Evolutionary conservation across 2,329 filamentous ascomycete genomes (phyloP).

Genomic region (Fusarium sp.): DNA sequence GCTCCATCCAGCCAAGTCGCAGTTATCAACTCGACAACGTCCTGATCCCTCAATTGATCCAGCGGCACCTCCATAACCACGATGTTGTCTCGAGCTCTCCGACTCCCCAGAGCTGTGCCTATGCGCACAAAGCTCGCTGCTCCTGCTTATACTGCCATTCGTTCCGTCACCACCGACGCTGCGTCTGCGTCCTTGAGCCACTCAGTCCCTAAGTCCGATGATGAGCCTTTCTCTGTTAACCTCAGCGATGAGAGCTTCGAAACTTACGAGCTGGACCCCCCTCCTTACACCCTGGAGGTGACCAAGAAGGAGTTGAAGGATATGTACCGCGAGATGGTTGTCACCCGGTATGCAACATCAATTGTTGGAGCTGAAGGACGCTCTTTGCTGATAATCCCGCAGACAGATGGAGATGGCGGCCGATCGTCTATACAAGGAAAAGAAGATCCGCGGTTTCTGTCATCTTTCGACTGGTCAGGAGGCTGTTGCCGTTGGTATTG

Average conservation of each 20-base stretch:
- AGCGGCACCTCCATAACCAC: slow-evolving; percentile 51
- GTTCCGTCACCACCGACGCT: slow-evolving; percentile 94
- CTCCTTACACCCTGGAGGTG: slow-evolving; percentile 88
- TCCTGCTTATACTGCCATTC: slow-evolving; percentile 64
- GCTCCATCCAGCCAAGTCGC: slow-evolving; percentile 51
- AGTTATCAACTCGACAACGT: slow-evolving; percentile 49
- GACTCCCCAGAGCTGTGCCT: slow-evolving; percentile 69
- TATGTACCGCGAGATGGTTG: slow-evolving; percentile 99
- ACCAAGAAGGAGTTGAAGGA: slow-evolving; percentile 99
- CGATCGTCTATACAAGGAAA: slow-evolving; percentile 99
- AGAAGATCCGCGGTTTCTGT: slow-evolving; percentile 99
- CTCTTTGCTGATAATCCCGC: slow-evolving; percentile 49
- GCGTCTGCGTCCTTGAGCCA: slow-evolving; percentile 91
- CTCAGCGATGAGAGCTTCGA: slow-evolving; percentile 99
- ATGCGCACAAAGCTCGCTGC: slow-evolving; percentile 63
- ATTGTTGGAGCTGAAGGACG: not conserved
- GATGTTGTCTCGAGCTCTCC: slow-evolving; percentile 80
- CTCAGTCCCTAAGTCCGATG: slow-evolving; percentile 80
- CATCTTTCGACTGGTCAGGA: slow-evolving; percentile 98
- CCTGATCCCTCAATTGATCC: slow-evolving; percentile 47
- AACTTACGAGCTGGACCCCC: slow-evolving; percentile 98
- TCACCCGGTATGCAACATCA: slow-evolving; percentile 76
- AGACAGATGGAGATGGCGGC: slow-evolving; percentile 99
- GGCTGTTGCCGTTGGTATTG: slow-evolving; percentile 95
- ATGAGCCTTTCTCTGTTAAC: slow-evolving; percentile 90